A percentile compares a stretch with the other conserved stretches of the same genome.
Conservation (phyloP, 345 rosid species). For the Eucalyptus erythrocorys region DNA sequence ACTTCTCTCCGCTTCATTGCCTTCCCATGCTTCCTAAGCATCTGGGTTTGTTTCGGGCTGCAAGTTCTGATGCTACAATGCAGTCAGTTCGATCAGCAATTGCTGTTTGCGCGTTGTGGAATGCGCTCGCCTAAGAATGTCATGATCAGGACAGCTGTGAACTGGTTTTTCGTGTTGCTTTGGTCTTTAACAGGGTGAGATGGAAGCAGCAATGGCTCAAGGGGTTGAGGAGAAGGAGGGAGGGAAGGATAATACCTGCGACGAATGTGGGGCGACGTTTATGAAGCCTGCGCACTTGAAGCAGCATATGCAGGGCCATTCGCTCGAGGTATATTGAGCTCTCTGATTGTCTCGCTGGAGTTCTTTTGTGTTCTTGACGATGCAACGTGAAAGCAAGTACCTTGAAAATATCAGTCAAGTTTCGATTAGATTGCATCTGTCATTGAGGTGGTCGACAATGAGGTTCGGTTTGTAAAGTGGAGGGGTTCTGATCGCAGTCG, state of each 20-base stretch:
- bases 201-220: background rate
- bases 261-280: slow-evolving; percentile 57
- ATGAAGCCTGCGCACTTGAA: slow-evolving; percentile 72
- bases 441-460: background rate
- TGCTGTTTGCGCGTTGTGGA: background rate
- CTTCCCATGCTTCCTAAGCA: too few relatives aligned
- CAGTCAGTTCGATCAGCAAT: background rate
- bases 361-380: background rate
- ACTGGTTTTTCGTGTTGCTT: background rate
- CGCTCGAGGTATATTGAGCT: slow-evolving; percentile 47
- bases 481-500: background rate
- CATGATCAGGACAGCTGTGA: background rate
- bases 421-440: background rate
- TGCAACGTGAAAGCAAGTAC: background rate
- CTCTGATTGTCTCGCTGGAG: rapidly evolving
- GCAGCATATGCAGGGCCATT: slow-evolving; percentile 82
- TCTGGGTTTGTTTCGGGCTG: background rate
- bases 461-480: background rate
- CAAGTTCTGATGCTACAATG: background rate
- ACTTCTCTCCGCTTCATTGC: background rate
- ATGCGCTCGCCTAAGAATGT: background rate
- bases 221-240: background rate
- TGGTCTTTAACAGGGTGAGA: slow-evolving; percentile 20
- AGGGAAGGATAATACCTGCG: slow-evolving; percentile 20
- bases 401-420: background rate